Conservation (phyloP, 2,329 filamentous ascomycete species). For the Sphaceloma murrayae region DNA sequence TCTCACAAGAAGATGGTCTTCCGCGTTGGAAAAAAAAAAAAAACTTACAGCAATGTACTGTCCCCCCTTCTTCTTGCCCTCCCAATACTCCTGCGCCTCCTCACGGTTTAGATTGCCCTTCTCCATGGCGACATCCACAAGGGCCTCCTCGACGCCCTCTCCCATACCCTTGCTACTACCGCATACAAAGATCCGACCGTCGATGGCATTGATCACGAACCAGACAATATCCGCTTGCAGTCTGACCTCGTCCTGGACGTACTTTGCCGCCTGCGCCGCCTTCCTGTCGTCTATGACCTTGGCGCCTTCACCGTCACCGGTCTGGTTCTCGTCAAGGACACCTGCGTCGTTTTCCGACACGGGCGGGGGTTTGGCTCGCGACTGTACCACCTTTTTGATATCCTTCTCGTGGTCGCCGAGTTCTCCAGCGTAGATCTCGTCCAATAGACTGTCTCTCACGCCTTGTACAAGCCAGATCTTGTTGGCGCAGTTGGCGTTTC, state of each 20-base stretch:
- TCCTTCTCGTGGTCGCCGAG: conserved; percentile 76
- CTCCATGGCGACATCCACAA: conserved; percentile 83
- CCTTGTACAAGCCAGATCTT: conserved; percentile 97
- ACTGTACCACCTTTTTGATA: conserved; percentile 44
- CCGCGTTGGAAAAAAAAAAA: not conserved
- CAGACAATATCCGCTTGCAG: conserved; percentile 93
- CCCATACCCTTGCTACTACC: conserved; percentile 95
- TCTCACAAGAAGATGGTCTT: not conserved
- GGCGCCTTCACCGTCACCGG: conserved; percentile 57
- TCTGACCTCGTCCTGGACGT: conserved; percentile 91
- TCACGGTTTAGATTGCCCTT: conserved; percentile 79
- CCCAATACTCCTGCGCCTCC: conserved; percentile 82
- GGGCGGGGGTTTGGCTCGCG: conserved; percentile 27
- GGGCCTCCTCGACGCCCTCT: conserved; percentile 80
- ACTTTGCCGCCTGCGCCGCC: conserved; percentile 58
- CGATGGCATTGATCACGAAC: conserved; percentile 94
- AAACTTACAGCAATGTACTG: conserved; percentile 71
- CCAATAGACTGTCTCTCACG: conserved; percentile 83
- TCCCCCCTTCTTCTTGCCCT: conserved; percentile 78
- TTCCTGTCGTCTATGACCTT: conserved; percentile 66
- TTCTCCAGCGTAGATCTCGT: conserved; percentile 94
- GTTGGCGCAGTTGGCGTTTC: conserved; percentile 92
- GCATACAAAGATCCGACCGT: conserved; percentile 92
- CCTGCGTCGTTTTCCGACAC: conserved; percentile 25
- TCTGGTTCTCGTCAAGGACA: conserved; percentile 20